These are phyloP conservation scores for Arthroderma sp. DNA, from an alignment of 2,329 filamentous ascomycete species.

Conservation along the genomic window DNA sequence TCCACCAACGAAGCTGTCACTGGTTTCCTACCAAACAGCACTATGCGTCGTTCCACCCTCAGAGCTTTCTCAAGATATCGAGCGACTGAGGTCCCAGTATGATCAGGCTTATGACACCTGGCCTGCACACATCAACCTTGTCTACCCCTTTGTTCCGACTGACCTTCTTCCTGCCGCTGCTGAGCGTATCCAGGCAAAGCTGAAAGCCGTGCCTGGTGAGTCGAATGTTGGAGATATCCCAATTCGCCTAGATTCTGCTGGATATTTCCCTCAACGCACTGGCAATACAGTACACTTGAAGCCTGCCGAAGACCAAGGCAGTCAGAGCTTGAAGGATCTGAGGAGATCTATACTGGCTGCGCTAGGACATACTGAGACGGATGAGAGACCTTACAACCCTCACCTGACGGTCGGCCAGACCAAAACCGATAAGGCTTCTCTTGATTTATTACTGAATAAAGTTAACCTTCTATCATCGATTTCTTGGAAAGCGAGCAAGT, in stretches of 20 bases:
- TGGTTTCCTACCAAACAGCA: slow-evolving; percentile 43
- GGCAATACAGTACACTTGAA: slow-evolving; percentile 39
- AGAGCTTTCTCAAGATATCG: slow-evolving; percentile 35
- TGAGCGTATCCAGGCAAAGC: slow-evolving; percentile 25
- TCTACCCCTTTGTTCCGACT: slow-evolving; percentile 50
- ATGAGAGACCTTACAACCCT: slow-evolving; percentile 23
- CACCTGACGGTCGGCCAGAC: slow-evolving; percentile 52
- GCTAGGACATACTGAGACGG: slow-evolving; percentile 16
- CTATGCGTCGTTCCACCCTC: slow-evolving; percentile 46
- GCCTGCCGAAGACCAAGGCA: slow-evolving; percentile 2
- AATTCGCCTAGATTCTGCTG: slow-evolving; percentile 16
- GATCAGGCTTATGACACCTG: slow-evolving; percentile 49
- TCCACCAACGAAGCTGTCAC: slow-evolving; percentile 1
- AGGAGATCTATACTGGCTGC: slow-evolving; percentile 23
- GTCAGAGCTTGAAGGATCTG: slow-evolving; percentile 20
- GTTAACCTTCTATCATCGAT: slow-evolving; percentile 35
- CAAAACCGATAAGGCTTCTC: slow-evolving; percentile 34
- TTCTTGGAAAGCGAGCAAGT: slow-evolving; percentile 35
- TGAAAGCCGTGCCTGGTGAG: slow-evolving; percentile 10
- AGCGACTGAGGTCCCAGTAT: slow-evolving; percentile 47
- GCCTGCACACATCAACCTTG: slow-evolving; percentile 53
- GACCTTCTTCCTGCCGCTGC: slow-evolving; percentile 35
- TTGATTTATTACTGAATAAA: slow-evolving; percentile 42
- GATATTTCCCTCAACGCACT: slow-evolving; percentile 37
- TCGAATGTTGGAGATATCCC: not conserved